These are phyloP conservation scores for Xerocomellus intermedius DNA, from an alignment of 768 basidiomycete genomes.

Conservation along the genomic window DNA sequence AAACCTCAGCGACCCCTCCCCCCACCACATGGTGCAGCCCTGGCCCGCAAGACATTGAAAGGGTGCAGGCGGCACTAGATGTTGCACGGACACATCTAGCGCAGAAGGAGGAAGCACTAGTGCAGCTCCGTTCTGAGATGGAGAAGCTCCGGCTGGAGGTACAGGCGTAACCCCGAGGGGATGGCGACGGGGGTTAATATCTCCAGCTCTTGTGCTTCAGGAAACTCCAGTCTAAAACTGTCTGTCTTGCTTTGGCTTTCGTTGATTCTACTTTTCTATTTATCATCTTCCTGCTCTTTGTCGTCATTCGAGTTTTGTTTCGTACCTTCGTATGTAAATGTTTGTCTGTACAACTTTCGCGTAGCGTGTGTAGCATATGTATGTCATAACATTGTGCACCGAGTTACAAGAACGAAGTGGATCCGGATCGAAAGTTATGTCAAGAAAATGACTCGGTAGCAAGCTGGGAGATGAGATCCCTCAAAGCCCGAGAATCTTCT, in stretches of 20 bases:
- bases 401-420: background rate
- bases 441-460: background rate
- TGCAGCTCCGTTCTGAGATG: conserved; percentile 23
- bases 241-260: background rate
- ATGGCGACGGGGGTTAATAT: background rate
- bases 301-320: background rate
- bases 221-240: background rate
- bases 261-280: background rate
- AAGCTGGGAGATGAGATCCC: background rate
- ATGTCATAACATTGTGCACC: background rate
- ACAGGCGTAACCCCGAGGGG: background rate
- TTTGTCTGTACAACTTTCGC: background rate
- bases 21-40: conserved; percentile 3
- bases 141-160: conserved; percentile 16
- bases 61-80: conserved; percentile 20
- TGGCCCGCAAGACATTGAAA: conserved; percentile 17
- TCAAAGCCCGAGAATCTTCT: background rate
- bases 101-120: conserved; percentile 24
- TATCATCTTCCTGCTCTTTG: background rate
- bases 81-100: conserved; percentile 20
- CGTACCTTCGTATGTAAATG: background rate
- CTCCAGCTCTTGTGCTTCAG: background rate
- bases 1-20: background rate
- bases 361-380: background rate
- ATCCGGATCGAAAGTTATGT: background rate